A percentile compares a stretch with the other conserved stretches of the same genome.
phyloP scores from a whole-genome alignment of 2,329 filamentous ascomycete genomes.

The Penicillium vulpinum region DNA sequence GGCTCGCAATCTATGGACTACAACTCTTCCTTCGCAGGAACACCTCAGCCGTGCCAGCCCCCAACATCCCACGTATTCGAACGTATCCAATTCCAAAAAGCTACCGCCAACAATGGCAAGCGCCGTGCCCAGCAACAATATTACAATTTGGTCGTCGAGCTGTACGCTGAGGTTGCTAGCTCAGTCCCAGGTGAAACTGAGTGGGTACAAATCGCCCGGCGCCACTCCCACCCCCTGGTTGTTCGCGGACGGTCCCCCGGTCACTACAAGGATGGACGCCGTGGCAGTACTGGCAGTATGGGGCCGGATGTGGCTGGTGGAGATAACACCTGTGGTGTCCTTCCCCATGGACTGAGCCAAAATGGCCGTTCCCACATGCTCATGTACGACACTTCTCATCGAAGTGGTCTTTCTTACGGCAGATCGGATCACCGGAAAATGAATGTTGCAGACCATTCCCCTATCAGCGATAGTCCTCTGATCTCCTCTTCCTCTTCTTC shows the following conservation, averaged over 20 bases:
- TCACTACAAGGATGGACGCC: conserved; percentile 72
- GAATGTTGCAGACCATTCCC: conserved; percentile 37
- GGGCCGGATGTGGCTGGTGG: conserved; percentile 63
- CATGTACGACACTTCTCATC: conserved; percentile 38
- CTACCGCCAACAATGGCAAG: conserved; percentile 92
- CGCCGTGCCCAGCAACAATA: conserved; percentile 87
- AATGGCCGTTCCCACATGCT: conserved; percentile 33
- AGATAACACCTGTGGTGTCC: conserved; percentile 31
- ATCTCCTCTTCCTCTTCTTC: conserved; percentile 44
- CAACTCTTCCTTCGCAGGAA: conserved; percentile 30
- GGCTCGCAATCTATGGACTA: conserved; percentile 36
- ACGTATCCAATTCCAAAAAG: conserved; percentile 90
- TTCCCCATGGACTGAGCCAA: conserved; percentile 35
- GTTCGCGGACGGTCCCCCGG: conserved; percentile 82
- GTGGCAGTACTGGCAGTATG: conserved; percentile 69
- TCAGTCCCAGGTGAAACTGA: conserved; percentile 48
- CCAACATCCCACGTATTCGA: conserved; percentile 68
- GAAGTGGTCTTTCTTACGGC: conserved; percentile 34
- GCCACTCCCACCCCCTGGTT: conserved; percentile 77
- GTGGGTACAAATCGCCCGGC: conserved; percentile 70
- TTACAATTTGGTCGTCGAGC: conserved; percentile 85
- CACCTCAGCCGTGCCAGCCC: conserved; percentile 36
- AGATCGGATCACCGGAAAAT: conserved; percentile 40
- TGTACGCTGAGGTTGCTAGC: conserved; percentile 67
- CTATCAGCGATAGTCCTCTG: conserved; percentile 41